Percentiles rank a stretch among this genome's conserved stretches.
These are phyloP conservation scores for Ophiocordyceps camponoti-rufipedis DNA, from an alignment of 2,329 filamentous ascomycete species.

Conservation along the genomic window DNA sequence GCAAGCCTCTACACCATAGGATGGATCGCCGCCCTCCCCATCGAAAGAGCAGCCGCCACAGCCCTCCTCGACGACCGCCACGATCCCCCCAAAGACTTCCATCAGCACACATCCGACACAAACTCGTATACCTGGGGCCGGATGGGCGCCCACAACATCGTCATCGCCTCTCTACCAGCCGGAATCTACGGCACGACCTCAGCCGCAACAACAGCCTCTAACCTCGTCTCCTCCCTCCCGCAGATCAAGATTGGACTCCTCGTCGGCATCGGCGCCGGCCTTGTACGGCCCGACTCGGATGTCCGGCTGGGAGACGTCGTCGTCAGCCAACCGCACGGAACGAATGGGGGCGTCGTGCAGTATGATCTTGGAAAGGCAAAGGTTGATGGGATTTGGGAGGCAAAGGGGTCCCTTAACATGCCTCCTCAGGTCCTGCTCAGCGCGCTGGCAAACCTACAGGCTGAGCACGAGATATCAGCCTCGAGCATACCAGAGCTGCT, in stretches of 20 bases:
- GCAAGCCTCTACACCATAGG: slow-evolving; percentile 17
- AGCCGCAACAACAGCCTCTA: slow-evolving; percentile 7
- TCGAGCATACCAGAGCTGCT: neutral
- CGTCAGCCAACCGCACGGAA: slow-evolving; percentile 2
- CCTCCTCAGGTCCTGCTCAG: slow-evolving; percentile 2
- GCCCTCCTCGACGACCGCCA: slow-evolving; percentile 17
- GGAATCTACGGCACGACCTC: slow-evolving; percentile 3
- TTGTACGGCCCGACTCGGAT: slow-evolving; percentile 12
- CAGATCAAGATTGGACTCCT: slow-evolving; percentile 8
- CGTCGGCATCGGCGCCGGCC: slow-evolving; percentile 10
- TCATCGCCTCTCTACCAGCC: slow-evolving; percentile 3
- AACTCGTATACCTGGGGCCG: slow-evolving; percentile 4
- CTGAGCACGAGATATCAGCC: neutral
- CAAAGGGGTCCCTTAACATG: slow-evolving; percentile 4
- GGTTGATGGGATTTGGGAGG: slow-evolving; percentile 2
- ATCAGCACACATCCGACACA: slow-evolving; percentile 1
- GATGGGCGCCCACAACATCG: slow-evolving; percentile 5
- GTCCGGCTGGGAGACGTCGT: slow-evolving; percentile 12
- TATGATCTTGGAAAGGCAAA: slow-evolving; percentile 8
- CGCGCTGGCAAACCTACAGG: neutral
- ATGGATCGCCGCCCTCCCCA: slow-evolving; percentile 22
- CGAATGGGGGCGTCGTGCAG: slow-evolving; percentile 5
- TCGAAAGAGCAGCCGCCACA: slow-evolving; percentile 17
- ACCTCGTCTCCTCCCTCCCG: slow-evolving; percentile 11
- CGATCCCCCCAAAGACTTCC: neutral